Evolutionary conservation across 148 eudicot genomes (phyloP), one percentile per base, ranked within the genome.

Genomic region (Beta vulgaris): DNA sequence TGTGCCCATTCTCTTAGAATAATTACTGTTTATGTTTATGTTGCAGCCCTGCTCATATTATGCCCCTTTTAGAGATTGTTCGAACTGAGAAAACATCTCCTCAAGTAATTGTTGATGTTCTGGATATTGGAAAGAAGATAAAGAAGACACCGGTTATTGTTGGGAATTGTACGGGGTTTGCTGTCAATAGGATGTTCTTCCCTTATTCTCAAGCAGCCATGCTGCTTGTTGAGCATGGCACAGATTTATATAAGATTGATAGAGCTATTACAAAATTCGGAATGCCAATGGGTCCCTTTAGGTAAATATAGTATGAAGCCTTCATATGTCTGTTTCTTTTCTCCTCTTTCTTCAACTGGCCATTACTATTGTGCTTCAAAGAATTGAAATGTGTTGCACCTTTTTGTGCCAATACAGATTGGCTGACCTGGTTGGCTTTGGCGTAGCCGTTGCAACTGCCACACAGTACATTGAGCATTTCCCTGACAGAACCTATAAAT

Each of bases 271-370:
- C 90, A 77, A 94, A 94, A 72, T 94, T 91, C 68, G 98, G 98
- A 80, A 94, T 94, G 98, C 91, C 97, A 51, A 90, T 94, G 93
- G 98, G 98, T 40, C 97, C 97, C n/a, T 90, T 94, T 79, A 90
- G 98, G 95, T 92, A 85, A 60, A 32, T 77, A 14, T 25, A 61
- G 19, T 28, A 26, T 57, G 4, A 42, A 51, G 32, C n/a, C 29
- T 58, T 2, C 21, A 23, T 26, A n/a, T 53, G 3, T 15, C 19
- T 76, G 15, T 23, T 28, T 7, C 25, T 67, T 40, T 68, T 16
- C 18, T 49, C 21, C 21, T 60, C 1, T 49, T 23, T 71, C 15
- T 26, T 66, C 46, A 18, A 31, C n/a, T 77, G 19, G 71, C 58
- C 48, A 68, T 55, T 29, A 32, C 28, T 68, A 14, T 69, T 23